A percentile compares a stretch with the other conserved stretches of the same genome.
phyloP scores from a whole-genome alignment of 2,329 filamentous ascomycete genomes.

The Ilyonectria robusta region DNA sequence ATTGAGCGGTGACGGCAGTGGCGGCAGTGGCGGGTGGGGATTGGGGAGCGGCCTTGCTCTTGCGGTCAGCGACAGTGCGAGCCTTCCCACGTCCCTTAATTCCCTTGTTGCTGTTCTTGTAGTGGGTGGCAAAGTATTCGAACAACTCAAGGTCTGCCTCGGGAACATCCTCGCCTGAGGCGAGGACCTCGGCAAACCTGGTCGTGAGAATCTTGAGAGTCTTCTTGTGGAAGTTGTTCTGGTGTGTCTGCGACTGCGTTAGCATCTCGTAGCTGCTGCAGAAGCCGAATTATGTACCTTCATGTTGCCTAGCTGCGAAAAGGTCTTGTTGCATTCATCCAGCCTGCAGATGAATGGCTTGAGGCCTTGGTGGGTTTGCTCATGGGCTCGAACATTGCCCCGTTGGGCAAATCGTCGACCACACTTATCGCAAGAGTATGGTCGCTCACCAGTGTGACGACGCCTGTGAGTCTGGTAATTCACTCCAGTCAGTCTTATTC shows the following conservation, averaged over 20 bases:
- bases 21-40: constrained; percentile 40
- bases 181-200: constrained; percentile 75
- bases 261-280: constrained; percentile 1
- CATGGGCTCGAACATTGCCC: constrained; percentile 87
- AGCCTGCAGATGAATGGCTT: constrained; percentile 88
- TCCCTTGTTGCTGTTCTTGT: constrained; percentile 98
- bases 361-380: constrained; percentile 81
- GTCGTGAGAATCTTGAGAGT: constrained; percentile 78
- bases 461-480: constrained; percentile 81
- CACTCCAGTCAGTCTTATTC: constrained; percentile 1
- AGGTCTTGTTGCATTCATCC: constrained; percentile 87
- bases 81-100: constrained; percentile 97
- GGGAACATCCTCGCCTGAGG: constrained; percentile 69
- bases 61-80: constrained; percentile 69
- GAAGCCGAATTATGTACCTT: constrained; percentile 70
- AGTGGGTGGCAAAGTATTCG: constrained; percentile 88
- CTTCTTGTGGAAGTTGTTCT: constrained; percentile 92
- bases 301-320: constrained; percentile 91
- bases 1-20: constrained; percentile 37
- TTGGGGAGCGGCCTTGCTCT: constrained; percentile 46
- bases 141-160: constrained; percentile 82
- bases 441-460: constrained; percentile 88
- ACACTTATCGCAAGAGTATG: constrained; percentile 84
- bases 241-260: constrained; percentile 75
- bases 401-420: constrained; percentile 88